Base-by-base conservation (phyloP, 164 flowering plant species). In the Chloranthus sessilifolius region DNA sequence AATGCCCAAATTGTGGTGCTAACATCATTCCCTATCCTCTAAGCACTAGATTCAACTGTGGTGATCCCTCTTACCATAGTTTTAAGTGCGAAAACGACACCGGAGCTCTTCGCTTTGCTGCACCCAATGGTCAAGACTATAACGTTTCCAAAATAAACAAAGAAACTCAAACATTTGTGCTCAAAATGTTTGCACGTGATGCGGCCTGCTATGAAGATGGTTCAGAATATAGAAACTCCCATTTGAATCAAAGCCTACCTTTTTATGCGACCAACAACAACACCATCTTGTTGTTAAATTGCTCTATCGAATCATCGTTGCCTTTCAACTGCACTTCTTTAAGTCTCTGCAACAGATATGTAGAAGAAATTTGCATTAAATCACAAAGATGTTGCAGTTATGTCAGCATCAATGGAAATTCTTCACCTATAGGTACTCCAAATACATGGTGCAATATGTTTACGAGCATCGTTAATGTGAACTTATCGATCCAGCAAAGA, bases 1-100 rank as follows among this genome's bases (percentile, higher is more conserved):
- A 20, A 9, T 52, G 56, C 43, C 19, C 4, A 27, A 40, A 16
- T 38, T 52, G 56, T 28, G 56, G 56, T 3, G 20, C 36, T 14
- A 28, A 52, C 21, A 20, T 39, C 22, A 40, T 52, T 27, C 56
- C 56, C 4, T 52, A 52, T 19, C 56, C 56, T 25, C 40, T 52
- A 52, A 52, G 56, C 35, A 52, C 56, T 7, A 12, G 45, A 3
- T 26, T 35, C 1, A 12, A 28, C 19, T 52, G 47, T 44, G 47
- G 47, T 44, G 19, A 44, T 26, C 47, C 47, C 2, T 7, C 1
- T n/a, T 44, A 44, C 29, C 5, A 9, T 25, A 12, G 2, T 17
- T 10, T 44, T 12, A 2, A 4, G 2, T 44, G 47, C 20, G 7
- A 44, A 7, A 14, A 2, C 30, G 1, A 5, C 3, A 44, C 12